Conservation (phyloP, 1,139 yeast genomes). For the Debaryomycetaceae sp. region DNA sequence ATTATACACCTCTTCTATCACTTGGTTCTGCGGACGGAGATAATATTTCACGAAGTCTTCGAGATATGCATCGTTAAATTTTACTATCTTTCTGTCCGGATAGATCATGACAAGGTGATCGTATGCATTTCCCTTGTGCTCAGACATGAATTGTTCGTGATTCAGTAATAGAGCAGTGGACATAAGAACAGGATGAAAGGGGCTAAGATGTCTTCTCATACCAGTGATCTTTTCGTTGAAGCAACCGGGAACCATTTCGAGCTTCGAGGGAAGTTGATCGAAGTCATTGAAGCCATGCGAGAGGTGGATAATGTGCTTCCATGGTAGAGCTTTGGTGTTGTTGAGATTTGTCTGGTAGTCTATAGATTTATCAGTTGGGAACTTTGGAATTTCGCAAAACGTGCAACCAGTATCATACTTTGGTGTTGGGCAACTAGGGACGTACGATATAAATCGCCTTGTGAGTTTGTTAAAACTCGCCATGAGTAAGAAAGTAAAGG, state of each 20-base stretch:
- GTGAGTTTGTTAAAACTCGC: not conserved
- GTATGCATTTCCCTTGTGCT: constrained; percentile 8
- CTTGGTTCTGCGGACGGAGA: constrained; percentile 28
- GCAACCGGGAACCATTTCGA: constrained; percentile 47
- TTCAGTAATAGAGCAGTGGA: constrained; percentile 36
- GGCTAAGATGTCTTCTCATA: constrained; percentile 30
- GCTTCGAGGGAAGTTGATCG: constrained; percentile 53
- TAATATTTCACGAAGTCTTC: constrained; percentile 41
- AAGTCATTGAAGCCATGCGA: constrained; percentile 33
- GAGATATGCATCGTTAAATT: constrained; percentile 27
- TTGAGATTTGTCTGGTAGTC: constrained; percentile 35
- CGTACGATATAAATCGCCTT: constrained; percentile 3
- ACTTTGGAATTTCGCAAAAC: constrained; percentile 44
- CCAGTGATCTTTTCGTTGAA: constrained; percentile 27
- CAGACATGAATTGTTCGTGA: constrained; percentile 10
- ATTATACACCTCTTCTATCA: constrained; percentile 20
- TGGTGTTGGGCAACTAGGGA: constrained; percentile 47
- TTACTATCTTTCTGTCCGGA: constrained; percentile 51
- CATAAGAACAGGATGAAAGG: constrained; percentile 49
- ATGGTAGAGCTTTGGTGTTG: constrained; percentile 47
- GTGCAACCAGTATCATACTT: constrained; percentile 60
- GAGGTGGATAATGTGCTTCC: constrained; percentile 55
- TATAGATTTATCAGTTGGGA: constrained; percentile 42
- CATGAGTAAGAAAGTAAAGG: too few relatives aligned
- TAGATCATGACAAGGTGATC: constrained; percentile 40